Evolutionary conservation across 495 filamentous ascomycete genomes (phyloP), one percentile per base, ranked within the genome.

Genomic region (Astrocystis sublimbata): DNA sequence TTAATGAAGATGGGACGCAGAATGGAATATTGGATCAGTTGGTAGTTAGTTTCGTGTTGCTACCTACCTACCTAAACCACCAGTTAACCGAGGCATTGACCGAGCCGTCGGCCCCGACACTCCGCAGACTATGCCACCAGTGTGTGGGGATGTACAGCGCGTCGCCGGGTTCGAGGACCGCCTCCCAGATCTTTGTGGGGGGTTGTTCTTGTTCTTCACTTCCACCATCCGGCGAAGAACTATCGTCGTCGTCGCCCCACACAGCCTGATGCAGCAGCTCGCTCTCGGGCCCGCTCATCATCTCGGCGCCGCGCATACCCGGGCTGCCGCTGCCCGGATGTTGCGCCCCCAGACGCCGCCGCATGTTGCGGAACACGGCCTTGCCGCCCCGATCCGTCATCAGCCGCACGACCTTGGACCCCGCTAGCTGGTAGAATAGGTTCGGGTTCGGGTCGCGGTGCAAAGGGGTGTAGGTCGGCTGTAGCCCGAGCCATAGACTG

Each of bases 381-480:
- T 75, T 69, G 3, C 94, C 93, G 9, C 76, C 70, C 1, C 68
- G 63, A 0, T 92, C 92, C 12, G 78, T 68, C 40, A 90, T 77
- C 10, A 98, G 64, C n/a, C 93, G 77, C 42, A 96, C 81, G 1
- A 76, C 70, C 70, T 98, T 98, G 63, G 67, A 72, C 4, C 92
- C 86, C 6, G 85, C 83, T 17, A 98, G 72, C 73, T 98, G 94
- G 38, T 90, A 84, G 72, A 98, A 96, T 0, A 97, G 68, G 69
- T 98, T 98, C 7, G 91, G 92, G 66, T 98, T 98, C 0, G 94
- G 94, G 69, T 98, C 94, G 21, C 87, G 81, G 75, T 98, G 94
- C 9, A 96, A 81, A 6, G 94, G 92, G 0, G 94, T 98, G 68
- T 89, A 89, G 0, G 93, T 97, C 1, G 91, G 89, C 33, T 91